Evolutionary conservation across 2,329 filamentous ascomycete species (phyloP), one percentile per base, ranked within the genome.

Genomic region (Penicillium expansum): DNA sequence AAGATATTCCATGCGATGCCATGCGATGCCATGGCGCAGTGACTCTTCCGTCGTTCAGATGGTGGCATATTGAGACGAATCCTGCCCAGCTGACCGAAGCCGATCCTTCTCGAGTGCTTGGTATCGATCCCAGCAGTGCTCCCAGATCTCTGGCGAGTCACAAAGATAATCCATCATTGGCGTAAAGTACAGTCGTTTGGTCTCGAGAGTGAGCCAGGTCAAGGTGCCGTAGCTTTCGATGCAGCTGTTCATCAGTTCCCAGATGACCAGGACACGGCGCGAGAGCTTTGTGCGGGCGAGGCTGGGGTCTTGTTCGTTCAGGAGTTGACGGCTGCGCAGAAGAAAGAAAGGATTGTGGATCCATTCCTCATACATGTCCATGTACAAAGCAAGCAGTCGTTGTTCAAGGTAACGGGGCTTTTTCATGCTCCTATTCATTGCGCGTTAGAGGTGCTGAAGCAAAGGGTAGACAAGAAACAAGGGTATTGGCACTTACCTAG

Each of bases 301-400:
- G 30, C 7, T 30, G 2, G 24, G 24, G 10, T 4, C 0, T 10
- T 43, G 7, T 9, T 51, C 35, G 4, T 32, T 29, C 27, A 43
- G 11, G n/a, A 66, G 47, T n/a, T 64, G 62, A 3, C 55, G 50
- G 51, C 64, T 63, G 39, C 62, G 59, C 14, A 62, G 54, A 14
- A 49, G 43, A 7, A 69, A 48, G 41, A 69, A 71, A 16, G 61
- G 48, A 4, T 48, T 60, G 52, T 66, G 67, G 32, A 71, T 41
- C 59, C 63, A 68, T n/a, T 58, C 47, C 11, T 71, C 68, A 42
- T 63, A 72, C 2, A 72, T 52, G 8, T 67, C 58, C 30, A 63
- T 51, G 42, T 66, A 67, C 39, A 64, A 33, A 20, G 47, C 27
- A 1, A 72, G 62, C 4, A 71, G 58, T 5, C 32, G 50, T 5